Conservation (phyloP, 2,329 filamentous ascomycete species). For the Aspergillus aculeatus region DNA sequence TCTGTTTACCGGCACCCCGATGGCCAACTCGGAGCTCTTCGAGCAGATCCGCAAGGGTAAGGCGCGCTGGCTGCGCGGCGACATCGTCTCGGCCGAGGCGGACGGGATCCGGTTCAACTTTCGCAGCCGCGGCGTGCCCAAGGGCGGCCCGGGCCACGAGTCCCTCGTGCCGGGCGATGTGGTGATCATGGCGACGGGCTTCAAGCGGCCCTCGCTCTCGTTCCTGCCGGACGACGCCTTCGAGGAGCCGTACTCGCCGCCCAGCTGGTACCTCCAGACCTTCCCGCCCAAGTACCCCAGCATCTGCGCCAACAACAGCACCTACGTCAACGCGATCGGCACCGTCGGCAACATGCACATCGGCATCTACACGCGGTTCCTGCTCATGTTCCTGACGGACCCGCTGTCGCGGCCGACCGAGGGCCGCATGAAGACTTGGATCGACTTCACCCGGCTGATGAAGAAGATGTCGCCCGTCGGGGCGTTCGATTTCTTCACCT, state of each 20-base stretch:
- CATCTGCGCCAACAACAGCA: conserved; percentile 79
- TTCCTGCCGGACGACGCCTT: conserved; percentile 76
- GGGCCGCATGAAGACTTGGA: conserved; percentile 80
- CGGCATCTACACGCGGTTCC: conserved; percentile 80
- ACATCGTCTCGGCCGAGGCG: conserved; percentile 66
- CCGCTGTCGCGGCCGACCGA: conserved; percentile 70
- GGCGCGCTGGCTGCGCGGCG: conserved; percentile 77
- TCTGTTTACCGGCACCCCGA: conserved; percentile 79
- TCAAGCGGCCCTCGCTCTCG: conserved; percentile 67
- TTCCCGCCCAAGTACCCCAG: conserved; percentile 74
- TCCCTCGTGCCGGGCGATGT: conserved; percentile 70
- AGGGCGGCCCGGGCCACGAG: conserved; percentile 69
- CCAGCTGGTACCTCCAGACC: conserved; percentile 86
- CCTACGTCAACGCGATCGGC: conserved; percentile 76
- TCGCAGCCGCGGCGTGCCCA: conserved; percentile 68
- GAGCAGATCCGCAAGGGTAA: conserved; percentile 68
- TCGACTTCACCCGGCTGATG: conserved; percentile 74
- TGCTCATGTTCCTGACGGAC: conserved; percentile 83
- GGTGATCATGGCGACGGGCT: conserved; percentile 81
- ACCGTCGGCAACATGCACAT: conserved; percentile 87
- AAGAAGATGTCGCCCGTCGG: conserved; percentile 69
- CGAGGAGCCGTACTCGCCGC: conserved; percentile 69
- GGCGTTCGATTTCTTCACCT: conserved; percentile 88
- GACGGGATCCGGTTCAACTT: conserved; percentile 69
- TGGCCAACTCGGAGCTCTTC: conserved; percentile 83